Evolutionary conservation across 805 yeast species (phyloP).

Genomic region (Ogataea wickerhamii): DNA sequence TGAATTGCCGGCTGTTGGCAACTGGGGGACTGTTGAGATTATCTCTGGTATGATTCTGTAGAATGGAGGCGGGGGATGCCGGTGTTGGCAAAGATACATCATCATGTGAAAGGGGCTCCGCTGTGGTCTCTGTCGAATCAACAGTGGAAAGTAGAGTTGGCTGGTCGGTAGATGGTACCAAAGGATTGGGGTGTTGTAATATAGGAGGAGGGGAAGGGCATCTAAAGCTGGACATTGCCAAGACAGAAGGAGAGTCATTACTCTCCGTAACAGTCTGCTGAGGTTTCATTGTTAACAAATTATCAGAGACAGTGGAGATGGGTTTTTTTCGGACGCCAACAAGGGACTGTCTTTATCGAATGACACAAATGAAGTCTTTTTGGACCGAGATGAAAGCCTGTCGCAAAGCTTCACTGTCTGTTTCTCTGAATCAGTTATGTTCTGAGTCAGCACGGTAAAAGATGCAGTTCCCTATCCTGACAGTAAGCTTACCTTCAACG

Average conservation of each 20-base stretch:
- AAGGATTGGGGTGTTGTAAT: slow-evolving; percentile 34
- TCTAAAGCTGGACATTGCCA: slow-evolving; percentile 55
- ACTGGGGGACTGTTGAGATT: background rate
- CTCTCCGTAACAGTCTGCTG: background rate
- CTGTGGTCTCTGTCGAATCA: slow-evolving; percentile 9
- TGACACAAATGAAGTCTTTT: slow-evolving; percentile 7
- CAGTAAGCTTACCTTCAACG: background rate
- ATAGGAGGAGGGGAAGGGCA: slow-evolving; percentile 78
- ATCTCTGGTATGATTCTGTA: slow-evolving; percentile 4
- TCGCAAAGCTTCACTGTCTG: background rate
- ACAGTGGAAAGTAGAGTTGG: slow-evolving; percentile 11
- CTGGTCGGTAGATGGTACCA: slow-evolving; percentile 19
- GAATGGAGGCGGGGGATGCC: slow-evolving; percentile 7
- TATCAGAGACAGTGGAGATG: slow-evolving; percentile 3
- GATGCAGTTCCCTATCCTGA: no score
- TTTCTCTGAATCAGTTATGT: background rate
- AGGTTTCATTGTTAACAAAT: background rate
- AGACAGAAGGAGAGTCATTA: slow-evolving; percentile 44
- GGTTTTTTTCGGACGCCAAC: slow-evolving; percentile 17
- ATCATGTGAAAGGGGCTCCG: slow-evolving; percentile 2
- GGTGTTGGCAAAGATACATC: slow-evolving; percentile 1
- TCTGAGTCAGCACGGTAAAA: background rate
- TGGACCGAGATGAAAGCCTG: background rate
- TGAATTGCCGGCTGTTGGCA: background rate
- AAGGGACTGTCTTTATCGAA: slow-evolving; percentile 14